phyloP scores from a whole-genome alignment of 352 stramenopile genomes.

The Globisporangium paroecandrum region DNA sequence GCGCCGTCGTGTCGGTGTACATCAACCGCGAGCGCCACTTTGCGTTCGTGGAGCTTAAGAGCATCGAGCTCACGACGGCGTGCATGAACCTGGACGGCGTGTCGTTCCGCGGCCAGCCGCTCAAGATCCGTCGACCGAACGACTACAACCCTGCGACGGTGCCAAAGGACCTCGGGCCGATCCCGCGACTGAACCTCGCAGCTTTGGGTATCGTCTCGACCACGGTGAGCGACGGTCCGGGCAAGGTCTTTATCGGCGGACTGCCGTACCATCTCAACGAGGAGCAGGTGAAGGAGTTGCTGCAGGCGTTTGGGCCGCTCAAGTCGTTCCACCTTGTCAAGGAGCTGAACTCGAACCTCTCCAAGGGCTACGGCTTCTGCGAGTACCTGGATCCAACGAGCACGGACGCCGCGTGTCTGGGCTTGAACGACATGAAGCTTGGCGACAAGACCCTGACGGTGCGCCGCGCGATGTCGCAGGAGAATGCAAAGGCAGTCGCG shows the following conservation, averaged over 20 bases:
- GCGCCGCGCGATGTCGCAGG: constrained; percentile 76
- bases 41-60: constrained; percentile 97
- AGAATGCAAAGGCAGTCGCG: constrained; percentile 62
- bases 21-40: constrained; percentile 97
- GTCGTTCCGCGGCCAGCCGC: constrained; percentile 89
- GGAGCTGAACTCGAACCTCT: constrained; percentile 86
- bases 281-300: constrained; percentile 92
- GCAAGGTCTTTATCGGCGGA: constrained; percentile 98
- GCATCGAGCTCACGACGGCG: constrained; percentile 94
- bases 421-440: constrained; percentile 95
- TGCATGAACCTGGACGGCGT: constrained; percentile 96
- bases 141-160: constrained; percentile 95
- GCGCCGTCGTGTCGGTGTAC: constrained; percentile 88
- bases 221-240: constrained; percentile 94
- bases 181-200: constrained; percentile 86
- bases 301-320: constrained; percentile 93
- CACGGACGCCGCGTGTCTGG: constrained; percentile 90
- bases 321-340: constrained; percentile 97
- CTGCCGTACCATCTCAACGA: constrained; percentile 97
- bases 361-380: constrained; percentile 98
- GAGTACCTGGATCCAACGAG: constrained; percentile 93
- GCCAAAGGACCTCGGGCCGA: constrained; percentile 81
- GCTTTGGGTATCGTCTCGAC: constrained; percentile 94
- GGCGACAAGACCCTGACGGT: constrained; percentile 91
- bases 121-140: constrained; percentile 97